phyloP scores from a whole-genome alignment of 108 stramenopile genomes.

The Discostella pseudostelligera region DNA sequence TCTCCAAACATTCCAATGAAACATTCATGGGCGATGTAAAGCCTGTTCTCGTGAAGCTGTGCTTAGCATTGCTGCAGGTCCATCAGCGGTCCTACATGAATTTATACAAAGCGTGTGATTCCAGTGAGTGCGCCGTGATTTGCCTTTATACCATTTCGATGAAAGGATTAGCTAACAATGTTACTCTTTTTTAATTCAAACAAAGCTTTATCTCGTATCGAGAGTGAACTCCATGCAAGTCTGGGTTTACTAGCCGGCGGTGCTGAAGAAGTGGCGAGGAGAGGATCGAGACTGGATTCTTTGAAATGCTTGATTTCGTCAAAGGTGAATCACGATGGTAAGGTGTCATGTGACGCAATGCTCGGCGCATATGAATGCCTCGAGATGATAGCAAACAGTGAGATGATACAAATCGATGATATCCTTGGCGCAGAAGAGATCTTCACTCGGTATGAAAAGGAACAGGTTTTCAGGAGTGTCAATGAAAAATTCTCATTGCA shows the following conservation, averaged over 20 bases:
- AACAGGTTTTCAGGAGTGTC: conserved; percentile 17
- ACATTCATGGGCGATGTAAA: conserved; percentile 16
- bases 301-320: conserved; percentile 27
- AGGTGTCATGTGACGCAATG: conserved; percentile 32
- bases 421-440: conserved; percentile 42
- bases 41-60: conserved; percentile 36
- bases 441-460: conserved; percentile 4
- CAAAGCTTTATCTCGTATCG: conserved; percentile 4
- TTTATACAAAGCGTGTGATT: conserved; percentile 12
- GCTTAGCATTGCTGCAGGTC: conserved; percentile 36
- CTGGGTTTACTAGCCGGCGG: conserved; percentile 17
- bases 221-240: conserved; percentile 22
- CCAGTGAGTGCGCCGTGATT: conserved; percentile 11
- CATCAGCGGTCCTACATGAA: conserved; percentile 25
- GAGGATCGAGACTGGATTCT: conserved; percentile 5
- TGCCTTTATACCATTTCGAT: neutral
- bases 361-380: conserved; percentile 32
- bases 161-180: neutral
- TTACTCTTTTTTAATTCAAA: neutral
- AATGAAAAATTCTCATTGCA: conserved; percentile 31
- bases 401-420: conserved; percentile 40
- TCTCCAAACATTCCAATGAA: conserved; percentile 26
- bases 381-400: conserved; percentile 38
- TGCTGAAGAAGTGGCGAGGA: neutral
- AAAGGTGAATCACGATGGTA: conserved; percentile 22